A percentile compares a stretch with the other conserved stretches of the same genome.
These are phyloP conservation scores for Penicillium sp. DNA, from an alignment of 2,329 filamentous ascomycete genomes.

Conservation along the genomic window DNA sequence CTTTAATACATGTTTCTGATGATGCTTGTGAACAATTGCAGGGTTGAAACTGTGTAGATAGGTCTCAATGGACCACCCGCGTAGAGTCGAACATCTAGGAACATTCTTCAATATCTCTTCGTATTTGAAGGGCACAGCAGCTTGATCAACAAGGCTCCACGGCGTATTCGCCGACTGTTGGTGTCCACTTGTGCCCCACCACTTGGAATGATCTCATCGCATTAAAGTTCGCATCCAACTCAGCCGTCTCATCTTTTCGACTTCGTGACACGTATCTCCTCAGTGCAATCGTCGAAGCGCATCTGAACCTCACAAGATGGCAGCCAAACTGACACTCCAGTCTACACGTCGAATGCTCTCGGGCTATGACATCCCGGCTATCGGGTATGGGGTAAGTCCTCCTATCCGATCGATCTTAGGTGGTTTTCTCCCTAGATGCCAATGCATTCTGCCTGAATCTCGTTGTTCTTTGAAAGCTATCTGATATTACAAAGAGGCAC, in stretches of 20 bases:
- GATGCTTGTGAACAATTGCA: background rate
- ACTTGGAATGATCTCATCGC: slow-evolving; percentile 24
- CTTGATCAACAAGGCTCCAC: too few relatives aligned
- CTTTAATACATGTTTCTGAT: slow-evolving; percentile 20
- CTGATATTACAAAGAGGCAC: too few relatives aligned
- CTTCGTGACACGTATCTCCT: background rate
- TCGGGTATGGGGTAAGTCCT: slow-evolving; percentile 62
- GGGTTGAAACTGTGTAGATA: too few relatives aligned
- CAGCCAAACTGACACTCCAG: slow-evolving; percentile 24
- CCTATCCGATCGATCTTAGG: background rate
- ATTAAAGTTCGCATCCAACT: background rate
- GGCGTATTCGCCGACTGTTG: background rate
- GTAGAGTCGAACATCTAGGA: too few relatives aligned
- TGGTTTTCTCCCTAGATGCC: background rate
- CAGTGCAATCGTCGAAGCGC: background rate
- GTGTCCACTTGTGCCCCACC: slow-evolving; percentile 12
- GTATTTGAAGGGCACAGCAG: too few relatives aligned
- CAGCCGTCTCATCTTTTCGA: background rate
- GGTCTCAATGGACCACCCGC: too few relatives aligned
- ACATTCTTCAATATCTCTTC: too few relatives aligned
- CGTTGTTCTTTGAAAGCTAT: background rate
- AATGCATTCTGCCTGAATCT: background rate
- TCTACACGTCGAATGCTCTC: slow-evolving; percentile 59
- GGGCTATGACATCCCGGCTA: slow-evolving; percentile 63
- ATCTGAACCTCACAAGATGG: slow-evolving; percentile 17